These are phyloP conservation scores for Bombardia bombarda DNA, from an alignment of 495 filamentous ascomycete genomes.

Conservation along the genomic window DNA sequence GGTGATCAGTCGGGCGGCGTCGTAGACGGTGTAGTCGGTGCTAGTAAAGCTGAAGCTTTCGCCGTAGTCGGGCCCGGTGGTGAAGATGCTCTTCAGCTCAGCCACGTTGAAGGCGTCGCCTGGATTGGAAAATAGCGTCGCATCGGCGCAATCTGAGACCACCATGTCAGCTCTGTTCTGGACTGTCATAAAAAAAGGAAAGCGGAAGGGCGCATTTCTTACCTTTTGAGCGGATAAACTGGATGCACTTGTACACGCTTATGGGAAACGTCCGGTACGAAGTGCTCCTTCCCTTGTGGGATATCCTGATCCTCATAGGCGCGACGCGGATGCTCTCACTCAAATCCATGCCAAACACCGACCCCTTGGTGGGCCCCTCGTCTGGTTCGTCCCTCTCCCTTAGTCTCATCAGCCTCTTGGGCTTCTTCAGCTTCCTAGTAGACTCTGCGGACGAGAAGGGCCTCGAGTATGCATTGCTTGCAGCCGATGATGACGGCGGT, in stretches of 20 bases:
- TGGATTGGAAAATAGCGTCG: conserved; percentile 12
- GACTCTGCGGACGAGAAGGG: neutral
- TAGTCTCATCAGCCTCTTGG: neutral
- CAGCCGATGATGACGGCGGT: conserved; percentile 4
- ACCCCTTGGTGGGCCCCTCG: neutral
- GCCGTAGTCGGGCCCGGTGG: conserved; percentile 11
- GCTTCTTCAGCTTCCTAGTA: conserved; percentile 1
- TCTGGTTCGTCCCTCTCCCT: neutral
- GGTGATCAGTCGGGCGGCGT: conserved; percentile 19
- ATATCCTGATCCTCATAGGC: conserved; percentile 20
- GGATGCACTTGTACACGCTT: conserved; percentile 22
- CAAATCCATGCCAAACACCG: conserved; percentile 19
- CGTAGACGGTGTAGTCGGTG: conserved; percentile 16
- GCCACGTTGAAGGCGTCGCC: conserved; percentile 17
- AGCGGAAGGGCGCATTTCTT: conserved; percentile 1
- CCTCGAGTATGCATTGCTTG: conserved; percentile 8
- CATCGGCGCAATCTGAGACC: conserved; percentile 7
- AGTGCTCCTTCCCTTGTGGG: conserved; percentile 17
- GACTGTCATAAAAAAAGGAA: too few species aligned
- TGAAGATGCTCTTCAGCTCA: conserved; percentile 16
- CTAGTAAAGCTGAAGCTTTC: conserved; percentile 17
- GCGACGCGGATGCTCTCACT: conserved; percentile 17
- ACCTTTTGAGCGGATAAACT: conserved; percentile 19
- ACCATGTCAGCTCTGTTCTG: neutral
- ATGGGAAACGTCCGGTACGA: conserved; percentile 19